Percentiles rank a stretch among this genome's conserved stretches.
These are phyloP conservation scores for Pythium myriotylum DNA, from an alignment of 352 stramenopile species.

Conservation along the genomic window DNA sequence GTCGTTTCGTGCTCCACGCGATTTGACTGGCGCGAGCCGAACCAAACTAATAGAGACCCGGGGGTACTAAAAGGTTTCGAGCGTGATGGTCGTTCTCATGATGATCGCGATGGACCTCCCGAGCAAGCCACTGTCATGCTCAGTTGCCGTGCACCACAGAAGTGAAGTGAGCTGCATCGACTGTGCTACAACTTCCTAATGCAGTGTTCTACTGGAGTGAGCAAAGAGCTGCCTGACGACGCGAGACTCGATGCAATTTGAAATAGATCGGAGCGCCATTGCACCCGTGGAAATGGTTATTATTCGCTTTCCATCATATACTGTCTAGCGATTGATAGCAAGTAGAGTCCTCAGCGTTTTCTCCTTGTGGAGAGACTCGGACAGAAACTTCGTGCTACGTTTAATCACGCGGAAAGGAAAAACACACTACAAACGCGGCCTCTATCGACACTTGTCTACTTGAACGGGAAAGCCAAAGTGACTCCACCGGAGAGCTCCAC, in stretches of 20 bases:
- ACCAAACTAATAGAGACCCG: slow-evolving; percentile 3
- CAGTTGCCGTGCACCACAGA: too few species aligned
- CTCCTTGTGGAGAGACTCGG: slow-evolving; percentile 35
- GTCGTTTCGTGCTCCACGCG: slow-evolving; percentile 28
- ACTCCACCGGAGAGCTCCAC: background rate
- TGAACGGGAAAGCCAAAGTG: background rate
- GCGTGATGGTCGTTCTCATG: too few species aligned
- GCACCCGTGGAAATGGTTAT: too few species aligned
- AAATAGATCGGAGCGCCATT: too few species aligned
- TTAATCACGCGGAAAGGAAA: slow-evolving; percentile 60
- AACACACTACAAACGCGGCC: too few species aligned
- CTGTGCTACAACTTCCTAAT: too few species aligned
- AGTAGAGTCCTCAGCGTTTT: slow-evolving; percentile 53
- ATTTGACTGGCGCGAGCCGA: slow-evolving; percentile 26
- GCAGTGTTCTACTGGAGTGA: too few species aligned
- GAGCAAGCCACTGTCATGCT: too few species aligned
- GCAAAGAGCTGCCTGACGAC: too few species aligned
- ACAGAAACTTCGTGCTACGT: slow-evolving; percentile 27
- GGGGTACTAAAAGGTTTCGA: slow-evolving; percentile 14
- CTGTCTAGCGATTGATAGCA: slow-evolving; percentile 88
- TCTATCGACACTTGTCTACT: background rate
- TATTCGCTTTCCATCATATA: slow-evolving; percentile 81
- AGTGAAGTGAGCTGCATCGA: too few species aligned
- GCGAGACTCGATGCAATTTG: too few species aligned
- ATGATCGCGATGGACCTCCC: too few species aligned